Evolutionary conservation across 371 early-diverging fungal genomes (phyloP), one percentile per base, ranked within the genome.

Genomic region (Mortierella sp.): DNA sequence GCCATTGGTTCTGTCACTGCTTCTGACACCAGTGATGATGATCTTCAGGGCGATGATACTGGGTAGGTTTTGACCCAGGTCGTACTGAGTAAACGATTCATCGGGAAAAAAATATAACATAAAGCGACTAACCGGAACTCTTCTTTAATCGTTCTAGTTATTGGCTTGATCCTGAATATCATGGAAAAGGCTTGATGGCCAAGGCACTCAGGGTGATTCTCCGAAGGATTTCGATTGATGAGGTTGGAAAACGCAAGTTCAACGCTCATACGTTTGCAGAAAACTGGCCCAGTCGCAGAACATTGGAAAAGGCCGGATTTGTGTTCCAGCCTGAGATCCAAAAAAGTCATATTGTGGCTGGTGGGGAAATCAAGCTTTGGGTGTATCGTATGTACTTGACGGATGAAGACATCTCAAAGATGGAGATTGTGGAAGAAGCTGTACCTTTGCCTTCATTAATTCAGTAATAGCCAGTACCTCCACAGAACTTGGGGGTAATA

Each of bases 231-330:
- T 58, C 75, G 19, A 58, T 80, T 52, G 48, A 58, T 8, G 63
- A 75, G 33, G 53, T 69, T n/a, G 81, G 81, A 45, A 80, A 80
- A 41, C 81, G 81, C 45, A 75, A 80, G 38, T 75, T 74, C 72
- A 80, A 80, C 48, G 4, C 69, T 0, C 47, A 41, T 43, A 63
- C 67, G 0, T 72, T 72, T 16, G 59, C 8, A 33, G 76, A 59
- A 38, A 80, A 75, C 69, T 72, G 72, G 75, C 69, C 72, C 0
- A 75, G 75, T 62, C 69, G 81, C 32, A 67, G 22, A 24, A 67
- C 72, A 3, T 13, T 75, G 60, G 81, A 80, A 36, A 80, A 75
- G 63, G 72, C 53, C 2, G 72, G 72, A 7, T 75, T 80, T 62
- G 66, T 72, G 7, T 43, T 45, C 13, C 72, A 72, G 15, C 61